Evolutionary conservation across 208 protist species (phyloP), one percentile per base, ranked within the genome.

Genomic region (Borovskyia barvae): DNA sequence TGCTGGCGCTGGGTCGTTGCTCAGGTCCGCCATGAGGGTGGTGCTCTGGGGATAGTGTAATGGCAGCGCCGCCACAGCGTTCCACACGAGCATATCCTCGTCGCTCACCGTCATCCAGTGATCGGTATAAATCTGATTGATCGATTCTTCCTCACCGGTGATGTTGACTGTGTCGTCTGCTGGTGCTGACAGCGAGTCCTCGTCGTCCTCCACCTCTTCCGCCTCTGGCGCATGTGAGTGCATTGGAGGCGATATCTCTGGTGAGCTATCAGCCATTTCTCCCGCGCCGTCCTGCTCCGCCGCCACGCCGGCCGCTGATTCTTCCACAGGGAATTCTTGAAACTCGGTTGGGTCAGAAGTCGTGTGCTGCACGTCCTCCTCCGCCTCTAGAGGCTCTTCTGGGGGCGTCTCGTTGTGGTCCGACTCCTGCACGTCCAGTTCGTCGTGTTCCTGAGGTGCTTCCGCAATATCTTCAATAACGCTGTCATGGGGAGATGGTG

Each of bases 31-130:
- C 51, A 79, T 67, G 51, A 55, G n/a, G 15, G 59, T 63, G 19
- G 54, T 71, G 49, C 54, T 58, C 41, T 69, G 41, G 2, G 79
- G 79, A 63, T 82, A 85, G 62, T 80, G 79, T 25, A 85, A 55
- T 17, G 79, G 79, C 28, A 82, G 55, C 19, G 62, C 74, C 6
- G 79, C 69, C 26, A 85, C 62, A n/a, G 53, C 63, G 58, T 85
- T 82, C 79, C 79, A 85, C 61, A 82, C 72, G 42, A 54, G 61
- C 72, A 85, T 79, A 59, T 85, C 79, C 40, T 78, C 70, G 29
- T 76, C 71, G 20, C 75, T 60, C 43, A 85, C 79, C 22, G 71
- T 76, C n/a, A 85, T 64, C 79, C 79, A 85, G 46, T 62, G 67
- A 24, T 77, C 64, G 25, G 64, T 72, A 49, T 70, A 85, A 48